Evolutionary conservation across 495 filamentous ascomycete species (phyloP).

Genomic region (Haplographium delicatum): DNA sequence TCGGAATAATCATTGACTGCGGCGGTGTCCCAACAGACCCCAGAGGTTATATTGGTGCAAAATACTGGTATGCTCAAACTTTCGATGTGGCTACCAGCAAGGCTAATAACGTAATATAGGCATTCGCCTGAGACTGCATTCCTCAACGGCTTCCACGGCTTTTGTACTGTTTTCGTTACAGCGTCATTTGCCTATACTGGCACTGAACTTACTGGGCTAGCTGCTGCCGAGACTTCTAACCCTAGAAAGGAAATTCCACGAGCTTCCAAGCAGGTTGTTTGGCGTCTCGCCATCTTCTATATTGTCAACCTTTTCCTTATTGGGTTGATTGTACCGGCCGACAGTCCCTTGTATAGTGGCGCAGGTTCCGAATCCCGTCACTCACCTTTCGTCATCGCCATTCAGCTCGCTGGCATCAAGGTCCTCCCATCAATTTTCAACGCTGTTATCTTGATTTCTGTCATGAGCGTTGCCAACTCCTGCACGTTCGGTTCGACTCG

Average conservation of each 20-base stretch:
- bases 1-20: slow-evolving; percentile 72
- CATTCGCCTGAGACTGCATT: slow-evolving; percentile 45
- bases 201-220: slow-evolving; percentile 85
- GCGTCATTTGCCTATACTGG: slow-evolving; percentile 83
- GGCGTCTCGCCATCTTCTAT: slow-evolving; percentile 85
- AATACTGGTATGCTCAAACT: slow-evolving; percentile 60
- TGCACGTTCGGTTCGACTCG: slow-evolving; percentile 57
- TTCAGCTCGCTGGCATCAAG: slow-evolving; percentile 55
- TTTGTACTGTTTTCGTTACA: slow-evolving; percentile 59
- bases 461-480: slow-evolving; percentile 56
- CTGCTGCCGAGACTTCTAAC: slow-evolving; percentile 81
- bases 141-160: slow-evolving; percentile 62
- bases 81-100: not conserved
- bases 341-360: slow-evolving; percentile 52
- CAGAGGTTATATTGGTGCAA: slow-evolving; percentile 74
- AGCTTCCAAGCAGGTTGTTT: slow-evolving; percentile 77
- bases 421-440: slow-evolving; percentile 67
- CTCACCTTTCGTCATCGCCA: slow-evolving; percentile 67
- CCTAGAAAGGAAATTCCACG: slow-evolving; percentile 71
- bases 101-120: slow-evolving; percentile 2
- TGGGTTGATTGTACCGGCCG: slow-evolving; percentile 46
- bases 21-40: slow-evolving; percentile 55
- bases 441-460: slow-evolving; percentile 58
- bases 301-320: slow-evolving; percentile 55
- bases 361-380: slow-evolving; percentile 42